phyloP scores from a whole-genome alignment of 2,329 filamentous ascomycete species.

The Tolypocladium album region DNA sequence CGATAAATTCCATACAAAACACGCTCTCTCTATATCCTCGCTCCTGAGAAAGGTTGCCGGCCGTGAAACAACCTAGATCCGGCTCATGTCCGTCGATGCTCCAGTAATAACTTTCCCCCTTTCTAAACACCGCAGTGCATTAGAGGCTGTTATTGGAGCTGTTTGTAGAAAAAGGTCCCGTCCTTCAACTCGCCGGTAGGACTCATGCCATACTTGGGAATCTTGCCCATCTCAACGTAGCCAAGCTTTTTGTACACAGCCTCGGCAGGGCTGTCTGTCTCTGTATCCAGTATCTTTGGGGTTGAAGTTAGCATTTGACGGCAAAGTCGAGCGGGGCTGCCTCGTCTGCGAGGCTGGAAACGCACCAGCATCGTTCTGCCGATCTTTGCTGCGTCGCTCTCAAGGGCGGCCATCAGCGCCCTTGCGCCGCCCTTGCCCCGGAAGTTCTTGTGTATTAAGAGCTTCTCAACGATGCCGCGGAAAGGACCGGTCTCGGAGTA shows the following conservation, averaged over 20 bases:
- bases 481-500: constrained; percentile 44
- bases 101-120: neutral
- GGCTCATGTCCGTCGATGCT: neutral
- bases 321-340: neutral
- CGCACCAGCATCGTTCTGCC: constrained; percentile 44
- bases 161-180: constrained; percentile 49
- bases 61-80: neutral
- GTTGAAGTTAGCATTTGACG: neutral
- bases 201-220: constrained; percentile 42
- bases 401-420: constrained; percentile 40
- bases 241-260: constrained; percentile 43
- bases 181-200: constrained; percentile 37
- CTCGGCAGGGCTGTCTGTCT: constrained; percentile 40
- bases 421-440: constrained; percentile 40
- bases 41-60: neutral
- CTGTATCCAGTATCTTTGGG: constrained; percentile 39
- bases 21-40: neutral
- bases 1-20: neutral
- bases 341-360: constrained; percentile 6
- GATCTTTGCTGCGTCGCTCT: constrained; percentile 37
- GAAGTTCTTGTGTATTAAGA: constrained; percentile 42
- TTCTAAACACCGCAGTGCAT: neutral
- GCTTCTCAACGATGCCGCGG: constrained; percentile 43
- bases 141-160: constrained; percentile 20
- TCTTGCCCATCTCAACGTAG: constrained; percentile 42